A percentile compares a stretch with the other conserved stretches of the same genome.
Conservation (phyloP, 2,329 filamentous ascomycete species). For the Rhynchosporium agropyri region DNA sequence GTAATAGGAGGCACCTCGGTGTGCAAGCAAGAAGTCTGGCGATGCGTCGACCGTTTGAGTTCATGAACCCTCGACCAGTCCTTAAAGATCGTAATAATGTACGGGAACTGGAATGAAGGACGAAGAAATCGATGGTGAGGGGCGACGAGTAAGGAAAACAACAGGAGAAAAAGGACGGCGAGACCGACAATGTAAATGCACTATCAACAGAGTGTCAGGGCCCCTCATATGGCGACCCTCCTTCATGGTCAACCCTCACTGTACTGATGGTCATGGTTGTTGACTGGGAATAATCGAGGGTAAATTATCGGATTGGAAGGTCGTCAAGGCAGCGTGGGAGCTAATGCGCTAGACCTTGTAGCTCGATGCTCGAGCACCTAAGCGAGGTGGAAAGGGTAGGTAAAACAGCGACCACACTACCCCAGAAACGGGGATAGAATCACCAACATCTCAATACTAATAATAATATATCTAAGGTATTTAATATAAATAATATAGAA, state of each 20-base stretch:
- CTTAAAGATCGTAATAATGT: neutral
- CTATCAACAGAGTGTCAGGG: neutral
- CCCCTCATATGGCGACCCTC: neutral
- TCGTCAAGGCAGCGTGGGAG: slow-evolving; percentile 5
- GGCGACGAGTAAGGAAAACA: neutral
- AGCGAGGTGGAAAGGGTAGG: slow-evolving; percentile 12
- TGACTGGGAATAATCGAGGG: slow-evolving; percentile 1
- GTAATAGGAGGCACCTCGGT: neutral
- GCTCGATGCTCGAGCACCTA: slow-evolving; percentile 1
- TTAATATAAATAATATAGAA: neutral
- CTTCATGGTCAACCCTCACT: slow-evolving; percentile 1
- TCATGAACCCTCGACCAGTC: slow-evolving; percentile 1
- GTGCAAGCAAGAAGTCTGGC: neutral
- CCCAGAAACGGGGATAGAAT: slow-evolving; percentile 8
- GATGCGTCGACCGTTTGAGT: neutral
- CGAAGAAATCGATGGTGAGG: slow-evolving; percentile 7
- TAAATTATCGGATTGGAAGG: neutral
- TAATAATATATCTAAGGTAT: neutral
- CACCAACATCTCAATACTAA: slow-evolving; percentile 7
- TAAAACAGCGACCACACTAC: slow-evolving; percentile 12
- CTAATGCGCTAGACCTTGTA: slow-evolving; percentile 10
- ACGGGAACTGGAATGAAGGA: slow-evolving; percentile 5
- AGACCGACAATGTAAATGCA: slow-evolving; percentile 1
- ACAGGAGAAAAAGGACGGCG: slow-evolving; percentile 6
- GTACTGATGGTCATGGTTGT: neutral